Evolutionary conservation across 768 basidiomycete species (phyloP), one percentile per base, ranked within the genome.

Genomic region (Tephrocybe rancida): DNA sequence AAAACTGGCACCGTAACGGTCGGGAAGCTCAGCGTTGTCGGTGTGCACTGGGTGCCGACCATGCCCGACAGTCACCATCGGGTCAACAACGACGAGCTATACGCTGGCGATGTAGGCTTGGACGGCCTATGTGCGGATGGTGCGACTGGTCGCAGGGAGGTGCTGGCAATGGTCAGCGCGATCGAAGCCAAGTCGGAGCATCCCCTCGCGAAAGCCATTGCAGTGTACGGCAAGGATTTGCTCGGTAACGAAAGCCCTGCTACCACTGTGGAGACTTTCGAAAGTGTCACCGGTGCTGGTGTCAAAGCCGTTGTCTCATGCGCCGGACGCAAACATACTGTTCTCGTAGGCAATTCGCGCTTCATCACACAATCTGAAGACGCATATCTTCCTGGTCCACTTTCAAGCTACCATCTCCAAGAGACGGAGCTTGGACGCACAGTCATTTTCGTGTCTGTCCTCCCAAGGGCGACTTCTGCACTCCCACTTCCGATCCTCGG

Each of bases 1-100:
- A 99, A 99, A 79, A 99, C 97, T 0, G 97, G 97, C 10, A 99
- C 97, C 0, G 85, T 99, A 10, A 99, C 97, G 0, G 81, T 93
- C 43, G 97, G 97, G n/a, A 97, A 93, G 72, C 80, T 98, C 63
- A 84, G 76, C 27, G 90, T 99, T 46, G 80, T 82, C 2, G 87
- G 83, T 0, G 72, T 92, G 49, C 79, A 78, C 38, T 99, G 96
- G 97, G 86, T 80, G 10, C 76, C 81, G 16, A 55, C 55, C 57
- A 35, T 58, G 47, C 45, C 58, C 34, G 47, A 58, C n/a, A 46
- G 24, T 29, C 60, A 38, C 41, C 55, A 46, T 64, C 46, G 11
- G 8, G 52, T 46, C 24, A 54, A 41, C 24, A 61, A 73, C 56
- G 68, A 72, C 5, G 76, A 78, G 54, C 50, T 75, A 35, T 78